Evolutionary conservation across 345 rosid genomes (phyloP).

Genomic region (Camelina hispida): DNA sequence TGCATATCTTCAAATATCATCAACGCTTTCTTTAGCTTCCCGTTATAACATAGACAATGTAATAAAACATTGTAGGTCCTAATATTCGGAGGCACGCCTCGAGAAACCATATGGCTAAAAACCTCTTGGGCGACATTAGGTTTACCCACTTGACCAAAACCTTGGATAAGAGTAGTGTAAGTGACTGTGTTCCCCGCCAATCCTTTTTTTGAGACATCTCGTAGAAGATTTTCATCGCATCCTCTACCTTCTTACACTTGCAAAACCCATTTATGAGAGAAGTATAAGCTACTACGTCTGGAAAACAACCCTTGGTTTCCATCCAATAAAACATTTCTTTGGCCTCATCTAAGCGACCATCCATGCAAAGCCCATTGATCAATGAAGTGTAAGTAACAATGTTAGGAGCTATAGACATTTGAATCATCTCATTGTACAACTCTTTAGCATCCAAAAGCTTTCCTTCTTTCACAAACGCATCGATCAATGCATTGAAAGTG

Average conservation of each 20-base stretch:
- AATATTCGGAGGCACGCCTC: slow-evolving; percentile 34
- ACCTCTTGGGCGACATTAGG: slow-evolving; percentile 30
- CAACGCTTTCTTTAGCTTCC: slow-evolving; percentile 36
- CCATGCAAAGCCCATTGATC: slow-evolving; percentile 34
- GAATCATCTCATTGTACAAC: slow-evolving; percentile 35
- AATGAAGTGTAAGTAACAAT: slow-evolving; percentile 35
- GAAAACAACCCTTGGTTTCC: slow-evolving; percentile 36
- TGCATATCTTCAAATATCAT: slow-evolving; percentile 35
- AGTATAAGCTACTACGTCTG: slow-evolving; percentile 37
- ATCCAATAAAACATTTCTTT: slow-evolving; percentile 25
- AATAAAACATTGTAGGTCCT: slow-evolving; percentile 42
- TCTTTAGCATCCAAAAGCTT: slow-evolving; percentile 32
- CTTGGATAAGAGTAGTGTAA: slow-evolving; percentile 36
- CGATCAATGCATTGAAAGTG: slow-evolving; percentile 38
- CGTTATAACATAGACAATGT: slow-evolving; percentile 34
- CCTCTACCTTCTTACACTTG: slow-evolving; percentile 26
- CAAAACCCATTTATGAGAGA: slow-evolving; percentile 38
- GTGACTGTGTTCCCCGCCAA: slow-evolving; percentile 36
- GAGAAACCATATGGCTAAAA: slow-evolving; percentile 39
- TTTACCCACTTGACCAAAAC: slow-evolving; percentile 38
- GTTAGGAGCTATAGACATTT: slow-evolving; percentile 30
- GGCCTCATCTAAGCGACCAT: slow-evolving; percentile 26
- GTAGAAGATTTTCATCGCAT: slow-evolving; percentile 32
- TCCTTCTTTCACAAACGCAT: slow-evolving; percentile 36
- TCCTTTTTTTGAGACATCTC: slow-evolving; percentile 38